Evolutionary conservation across 1,139 yeast species (phyloP).

Genomic region (Candida labiduridarum): DNA sequence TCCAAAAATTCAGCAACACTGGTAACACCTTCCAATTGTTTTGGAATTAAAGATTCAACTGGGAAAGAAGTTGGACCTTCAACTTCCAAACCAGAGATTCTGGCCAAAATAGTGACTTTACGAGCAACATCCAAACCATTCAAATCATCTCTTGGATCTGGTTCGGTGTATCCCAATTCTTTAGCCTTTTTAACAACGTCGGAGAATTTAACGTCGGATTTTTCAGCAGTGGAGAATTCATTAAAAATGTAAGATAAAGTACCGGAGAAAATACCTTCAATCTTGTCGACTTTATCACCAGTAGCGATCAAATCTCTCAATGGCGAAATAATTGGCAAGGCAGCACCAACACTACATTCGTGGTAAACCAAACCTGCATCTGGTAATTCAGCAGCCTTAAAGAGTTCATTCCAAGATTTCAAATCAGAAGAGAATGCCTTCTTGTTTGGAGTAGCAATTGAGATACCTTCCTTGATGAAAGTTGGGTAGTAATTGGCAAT

Average conservation of each 20-base stretch:
- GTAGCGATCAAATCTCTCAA: slow-evolving; percentile 84
- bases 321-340: slow-evolving; percentile 89
- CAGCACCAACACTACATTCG: slow-evolving; percentile 99
- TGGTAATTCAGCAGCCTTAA: slow-evolving; percentile 50
- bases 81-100: slow-evolving; percentile 84
- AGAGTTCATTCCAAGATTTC: slow-evolving; percentile 75
- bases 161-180: slow-evolving; percentile 93
- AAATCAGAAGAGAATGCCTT: slow-evolving; percentile 91
- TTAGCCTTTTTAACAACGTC: slow-evolving; percentile 90
- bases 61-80: slow-evolving; percentile 96
- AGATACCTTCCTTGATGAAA: slow-evolving; percentile 75
- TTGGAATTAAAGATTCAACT: slow-evolving; percentile 90
- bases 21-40: slow-evolving; percentile 71
- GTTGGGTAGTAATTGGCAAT: slow-evolving; percentile 78
- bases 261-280: slow-evolving; percentile 97
- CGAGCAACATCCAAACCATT: slow-evolving; percentile 98
- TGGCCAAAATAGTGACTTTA: slow-evolving; percentile 92
- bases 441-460: slow-evolving; percentile 97
- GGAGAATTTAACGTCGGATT: slow-evolving; percentile 69
- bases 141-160: slow-evolving; percentile 98
- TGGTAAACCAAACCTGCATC: slow-evolving; percentile 86
- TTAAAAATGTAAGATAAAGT: slow-evolving; percentile 95
- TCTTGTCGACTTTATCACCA: slow-evolving; percentile 87
- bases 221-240: slow-evolving; percentile 75
- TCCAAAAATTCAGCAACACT: slow-evolving; percentile 78